These are phyloP conservation scores for Aegle marmelos DNA, from an alignment of 345 rosid genomes.

Conservation along the genomic window DNA sequence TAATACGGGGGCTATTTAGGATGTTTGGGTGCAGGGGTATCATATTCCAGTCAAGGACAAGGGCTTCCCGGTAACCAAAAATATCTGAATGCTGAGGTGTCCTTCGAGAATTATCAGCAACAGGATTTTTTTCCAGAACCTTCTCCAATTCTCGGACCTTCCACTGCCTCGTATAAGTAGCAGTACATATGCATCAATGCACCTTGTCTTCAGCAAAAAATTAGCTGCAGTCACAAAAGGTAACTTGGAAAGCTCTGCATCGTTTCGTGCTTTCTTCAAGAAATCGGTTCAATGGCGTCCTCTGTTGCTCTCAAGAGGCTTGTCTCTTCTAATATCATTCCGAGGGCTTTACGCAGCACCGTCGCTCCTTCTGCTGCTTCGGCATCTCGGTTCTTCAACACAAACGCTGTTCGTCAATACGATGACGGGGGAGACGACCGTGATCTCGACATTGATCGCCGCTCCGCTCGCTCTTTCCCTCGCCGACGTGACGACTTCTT, in stretches of 20 bases:
- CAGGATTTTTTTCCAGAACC: conserved; percentile 25
- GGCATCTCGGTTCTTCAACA: conserved; percentile 40
- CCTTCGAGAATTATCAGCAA: conserved; percentile 32
- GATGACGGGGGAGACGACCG: conserved; percentile 15
- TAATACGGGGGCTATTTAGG: not conserved
- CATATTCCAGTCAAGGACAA: not conserved
- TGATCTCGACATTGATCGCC: conserved; percentile 20
- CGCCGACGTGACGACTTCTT: conserved; percentile 40
- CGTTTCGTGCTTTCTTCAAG: not conserved
- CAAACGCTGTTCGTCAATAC: conserved; percentile 31
- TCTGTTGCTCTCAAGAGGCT: conserved; percentile 43
- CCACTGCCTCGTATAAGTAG: not conserved
- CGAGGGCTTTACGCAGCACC: conserved; percentile 7
- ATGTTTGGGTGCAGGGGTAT: not conserved
- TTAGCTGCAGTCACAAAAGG: not conserved
- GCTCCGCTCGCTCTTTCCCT: conserved; percentile 26
- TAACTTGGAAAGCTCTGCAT: too few species aligned
- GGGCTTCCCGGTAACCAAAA: not conserved
- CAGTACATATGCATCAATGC: not conserved
- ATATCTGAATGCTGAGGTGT: not conserved
- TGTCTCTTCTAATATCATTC: conserved; percentile 20
- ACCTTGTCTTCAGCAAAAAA: not conserved
- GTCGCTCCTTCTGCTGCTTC: conserved; percentile 13
- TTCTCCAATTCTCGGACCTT: conserved; percentile 21
- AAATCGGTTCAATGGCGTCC: conserved; percentile 34